Percentiles rank a stretch among this genome's conserved stretches.
Evolutionary conservation across 257 asterid genomes (phyloP).

Genomic region (Jaltomata sinuosa): DNA sequence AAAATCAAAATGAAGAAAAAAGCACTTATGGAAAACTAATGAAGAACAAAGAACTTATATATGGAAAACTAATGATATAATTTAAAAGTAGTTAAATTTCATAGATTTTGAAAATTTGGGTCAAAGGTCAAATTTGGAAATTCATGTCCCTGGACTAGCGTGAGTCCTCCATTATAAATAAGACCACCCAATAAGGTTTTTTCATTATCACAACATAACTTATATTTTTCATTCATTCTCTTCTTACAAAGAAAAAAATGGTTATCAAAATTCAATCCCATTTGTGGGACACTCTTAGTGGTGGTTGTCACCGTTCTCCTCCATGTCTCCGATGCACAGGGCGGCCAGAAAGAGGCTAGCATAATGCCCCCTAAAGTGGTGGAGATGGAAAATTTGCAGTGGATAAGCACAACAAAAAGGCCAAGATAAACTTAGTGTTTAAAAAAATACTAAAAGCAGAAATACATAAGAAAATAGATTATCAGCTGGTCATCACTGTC

Average conservation of each 20-base stretch:
- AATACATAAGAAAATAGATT: slow-evolving; percentile 12
- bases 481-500: slow-evolving; percentile 11
- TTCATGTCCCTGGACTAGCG: background rate
- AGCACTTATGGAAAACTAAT: too few relatives aligned
- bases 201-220: background rate
- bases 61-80: too few relatives aligned
- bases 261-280: background rate
- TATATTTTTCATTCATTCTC: background rate
- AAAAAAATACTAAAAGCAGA: slow-evolving; percentile 7
- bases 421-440: background rate
- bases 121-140: background rate
- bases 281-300: background rate
- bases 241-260: background rate
- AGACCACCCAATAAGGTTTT: background rate
- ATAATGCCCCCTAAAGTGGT: too few relatives aligned
- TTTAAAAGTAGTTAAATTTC: too few relatives aligned
- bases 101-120: too few relatives aligned
- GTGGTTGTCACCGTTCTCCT: background rate
- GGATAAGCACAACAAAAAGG: slow-evolving; percentile 20
- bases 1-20: background rate
- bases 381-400: slow-evolving; percentile 23
- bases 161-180: background rate
- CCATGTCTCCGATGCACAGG: background rate
- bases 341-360: background rate
- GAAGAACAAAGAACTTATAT: too few relatives aligned